These are phyloP conservation scores for Thinopyrum obtusiflorum DNA, from an alignment of 202 grass and related monocot genomes.

Conservation along the genomic window DNA sequence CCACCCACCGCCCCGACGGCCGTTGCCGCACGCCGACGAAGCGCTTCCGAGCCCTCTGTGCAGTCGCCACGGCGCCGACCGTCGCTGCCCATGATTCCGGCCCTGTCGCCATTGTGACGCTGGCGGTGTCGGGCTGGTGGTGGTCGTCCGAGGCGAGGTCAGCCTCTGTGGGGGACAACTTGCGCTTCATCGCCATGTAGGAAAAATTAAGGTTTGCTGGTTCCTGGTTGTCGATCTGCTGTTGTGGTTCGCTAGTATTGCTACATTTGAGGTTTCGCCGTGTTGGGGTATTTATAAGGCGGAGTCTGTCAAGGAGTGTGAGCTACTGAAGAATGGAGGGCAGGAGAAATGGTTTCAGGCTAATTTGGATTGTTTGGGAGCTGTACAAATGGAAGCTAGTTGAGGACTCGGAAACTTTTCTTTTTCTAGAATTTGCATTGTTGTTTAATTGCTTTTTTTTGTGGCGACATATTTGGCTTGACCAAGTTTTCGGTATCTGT, in stretches of 20 bases:
- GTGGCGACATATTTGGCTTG: too few species aligned
- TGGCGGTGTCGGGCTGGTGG: neutral
- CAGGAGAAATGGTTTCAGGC: neutral
- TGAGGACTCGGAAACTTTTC: neutral
- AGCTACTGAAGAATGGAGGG: neutral
- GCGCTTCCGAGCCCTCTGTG: conserved; percentile 3
- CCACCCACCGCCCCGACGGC: conserved; percentile 44
- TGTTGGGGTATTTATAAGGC: conserved; percentile 9
- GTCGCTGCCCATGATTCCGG: neutral
- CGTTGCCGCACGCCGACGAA: conserved; percentile 30
- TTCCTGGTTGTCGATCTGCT: neutral
- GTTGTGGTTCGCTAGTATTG: neutral
- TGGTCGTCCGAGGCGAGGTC: neutral
- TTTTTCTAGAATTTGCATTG: neutral
- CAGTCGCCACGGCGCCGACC: neutral
- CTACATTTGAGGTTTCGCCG: neutral
- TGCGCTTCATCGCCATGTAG: conserved; percentile 41
- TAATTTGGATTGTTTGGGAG: conserved; percentile 9
- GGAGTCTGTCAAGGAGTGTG: neutral
- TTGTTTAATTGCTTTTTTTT: too few species aligned
- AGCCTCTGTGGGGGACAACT: neutral
- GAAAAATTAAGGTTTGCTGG: neutral
- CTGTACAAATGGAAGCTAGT: conserved; percentile 36
- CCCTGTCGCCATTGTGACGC: neutral
- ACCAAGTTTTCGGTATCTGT: too few species aligned